Evolutionary conservation across 2,329 filamentous ascomycete species (phyloP), one percentile per base, ranked within the genome.

Genomic region (Fusarium goolgardi): DNA sequence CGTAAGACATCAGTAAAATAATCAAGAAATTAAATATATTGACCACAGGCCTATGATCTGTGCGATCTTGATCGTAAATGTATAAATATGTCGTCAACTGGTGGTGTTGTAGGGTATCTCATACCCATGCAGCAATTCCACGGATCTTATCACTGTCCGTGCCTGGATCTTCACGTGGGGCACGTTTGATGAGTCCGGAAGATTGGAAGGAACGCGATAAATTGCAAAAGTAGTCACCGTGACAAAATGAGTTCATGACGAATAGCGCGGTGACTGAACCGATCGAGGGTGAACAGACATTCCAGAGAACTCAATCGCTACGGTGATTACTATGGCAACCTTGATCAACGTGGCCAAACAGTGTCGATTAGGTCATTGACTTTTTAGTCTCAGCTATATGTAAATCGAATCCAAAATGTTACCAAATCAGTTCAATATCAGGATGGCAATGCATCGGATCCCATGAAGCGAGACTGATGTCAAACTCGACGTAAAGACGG

Each of bases 31-130:
- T 15, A 10, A 4, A 9, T 3, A 1, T 1, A 47, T 16, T 10
- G 11, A 41, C 8, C 1, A 25, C 3, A 15, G 4, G 5, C 3
- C 8, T 16, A 18, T 15, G 2, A 1, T 15, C 13, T 11, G 0
- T n/a, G 7, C 16, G n/a, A 25, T 8, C 3, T 7, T n/a, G 11
- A 18, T 3, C 27, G 0, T 6, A 29, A 23, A 23, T 15, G 31
- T 37, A 3, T 6, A n/a, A 23, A 21, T 39, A 1, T 21, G 6
- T 15, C 7, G 5, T n/a, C 6, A 9, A 40, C 44, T 23, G 11
- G 27, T 31, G 18, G 18, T 43, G 43, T 49, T 57, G 50, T 63
- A 63, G 59, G 59, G 59, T 63, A 63, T 62, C 11, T 27, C 4
- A 13, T 5, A 50, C 32, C 32, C 32, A 41, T 10, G 43, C 15